These are phyloP conservation scores for Alternaria sp. DNA, from an alignment of 2,329 filamentous ascomycete genomes.

Conservation along the genomic window DNA sequence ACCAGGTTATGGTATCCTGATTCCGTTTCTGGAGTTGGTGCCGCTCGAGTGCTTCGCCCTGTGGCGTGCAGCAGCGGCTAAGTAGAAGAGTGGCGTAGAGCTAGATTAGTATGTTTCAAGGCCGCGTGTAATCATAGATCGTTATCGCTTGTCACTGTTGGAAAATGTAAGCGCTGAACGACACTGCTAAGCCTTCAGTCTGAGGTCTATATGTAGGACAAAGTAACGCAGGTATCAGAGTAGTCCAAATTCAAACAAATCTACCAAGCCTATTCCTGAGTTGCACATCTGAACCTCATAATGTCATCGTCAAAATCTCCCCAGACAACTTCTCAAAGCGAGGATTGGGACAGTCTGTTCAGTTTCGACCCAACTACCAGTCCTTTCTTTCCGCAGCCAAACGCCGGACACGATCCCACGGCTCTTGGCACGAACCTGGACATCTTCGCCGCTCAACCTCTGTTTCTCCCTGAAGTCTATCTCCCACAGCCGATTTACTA, in stretches of 20 bases:
- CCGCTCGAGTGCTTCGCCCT: slow-evolving; percentile 8
- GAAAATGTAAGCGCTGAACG: neutral
- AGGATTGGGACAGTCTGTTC: neutral
- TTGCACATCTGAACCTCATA: neutral
- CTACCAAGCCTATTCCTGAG: neutral
- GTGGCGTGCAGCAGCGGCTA: neutral
- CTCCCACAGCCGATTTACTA: neutral
- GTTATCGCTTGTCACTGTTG: neutral
- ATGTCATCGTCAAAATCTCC: neutral
- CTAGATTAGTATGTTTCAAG: neutral
- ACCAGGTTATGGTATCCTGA: neutral
- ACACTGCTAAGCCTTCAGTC: neutral
- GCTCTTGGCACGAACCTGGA: neutral
- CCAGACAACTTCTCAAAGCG: neutral
- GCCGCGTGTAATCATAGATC: neutral
- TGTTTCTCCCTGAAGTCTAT: neutral
- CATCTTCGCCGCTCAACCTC: neutral
- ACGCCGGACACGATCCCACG: neutral
- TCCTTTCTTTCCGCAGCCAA: neutral
- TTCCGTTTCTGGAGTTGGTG: slow-evolving; percentile 11
- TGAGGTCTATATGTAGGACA: neutral
- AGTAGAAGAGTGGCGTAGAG: slow-evolving; percentile 1
- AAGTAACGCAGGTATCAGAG: neutral
- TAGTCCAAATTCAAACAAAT: neutral
- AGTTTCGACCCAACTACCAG: neutral